phyloP scores from a whole-genome alignment of 768 basidiomycete species.

The Trametes elegans region DNA sequence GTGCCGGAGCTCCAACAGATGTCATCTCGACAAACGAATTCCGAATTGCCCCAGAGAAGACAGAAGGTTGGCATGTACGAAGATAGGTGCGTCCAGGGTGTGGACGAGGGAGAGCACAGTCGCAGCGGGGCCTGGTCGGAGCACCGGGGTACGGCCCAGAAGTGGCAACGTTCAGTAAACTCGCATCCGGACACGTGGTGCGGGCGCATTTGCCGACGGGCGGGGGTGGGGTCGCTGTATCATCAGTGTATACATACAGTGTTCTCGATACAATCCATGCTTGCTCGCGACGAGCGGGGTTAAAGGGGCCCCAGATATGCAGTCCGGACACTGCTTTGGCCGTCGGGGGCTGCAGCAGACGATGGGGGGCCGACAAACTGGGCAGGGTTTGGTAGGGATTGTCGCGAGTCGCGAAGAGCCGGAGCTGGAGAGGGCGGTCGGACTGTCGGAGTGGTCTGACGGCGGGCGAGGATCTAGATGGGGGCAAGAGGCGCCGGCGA shows the following conservation, averaged over 20 bases:
- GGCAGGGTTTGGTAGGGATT: neutral
- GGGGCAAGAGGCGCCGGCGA: neutral
- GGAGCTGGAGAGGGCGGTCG: neutral
- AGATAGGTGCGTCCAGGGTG: neutral
- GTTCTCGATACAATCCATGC: no score
- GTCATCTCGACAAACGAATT: slow-evolving; percentile 13
- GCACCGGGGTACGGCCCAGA: slow-evolving; percentile 10
- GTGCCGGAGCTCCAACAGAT: neutral
- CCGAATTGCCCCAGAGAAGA: slow-evolving; percentile 13
- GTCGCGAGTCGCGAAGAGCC: neutral
- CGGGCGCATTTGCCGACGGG: neutral
- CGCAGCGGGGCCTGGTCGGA: neutral
- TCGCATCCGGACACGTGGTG: neutral
- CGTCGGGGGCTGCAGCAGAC: neutral
- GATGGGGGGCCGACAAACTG: neutral
- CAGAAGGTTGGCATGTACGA: slow-evolving; percentile 11
- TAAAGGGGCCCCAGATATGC: no score
- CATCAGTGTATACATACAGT: no score
- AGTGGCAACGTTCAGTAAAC: slow-evolving; percentile 1
- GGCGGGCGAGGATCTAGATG: slow-evolving; percentile 4
- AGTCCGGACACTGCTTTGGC: neutral
- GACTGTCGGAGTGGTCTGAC: slow-evolving; percentile 2
- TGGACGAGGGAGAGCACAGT: neutral
- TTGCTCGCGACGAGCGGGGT: no score
- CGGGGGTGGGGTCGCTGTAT: neutral